Evolutionary conservation across 345 rosid genomes (phyloP), one percentile per base, ranked within the genome.

Genomic region (Salix caprea): DNA sequence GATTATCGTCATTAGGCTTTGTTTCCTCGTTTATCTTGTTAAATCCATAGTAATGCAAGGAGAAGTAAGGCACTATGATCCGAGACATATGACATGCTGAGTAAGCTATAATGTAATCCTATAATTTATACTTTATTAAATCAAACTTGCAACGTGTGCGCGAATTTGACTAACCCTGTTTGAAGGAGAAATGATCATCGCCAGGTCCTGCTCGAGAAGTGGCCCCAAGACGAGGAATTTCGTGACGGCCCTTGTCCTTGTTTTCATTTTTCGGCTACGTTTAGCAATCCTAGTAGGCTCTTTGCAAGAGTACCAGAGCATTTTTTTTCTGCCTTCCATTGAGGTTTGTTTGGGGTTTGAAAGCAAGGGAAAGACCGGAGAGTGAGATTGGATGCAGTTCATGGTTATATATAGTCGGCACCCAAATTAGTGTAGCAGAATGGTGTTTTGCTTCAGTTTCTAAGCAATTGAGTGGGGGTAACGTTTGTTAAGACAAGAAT

Each of bases 21-120:
- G 76, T 61, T 13, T 75, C 86, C 62, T 82, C 65, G 6, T 46
- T 68, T 23, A 44, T 56, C 70, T 79, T 36, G 72, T 84, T 81
- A 28, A 70, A 62, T 60, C 70, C 78, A 40, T 40, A 10, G 24
- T 58, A 62, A 48, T 77, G 58, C 82, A 79, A 83, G 81, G 80
- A 70, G 37, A 87, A 89, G 82, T 26, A 82, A 68, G 7, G 81
- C 86, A 66, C 92, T 87, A 89, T 13, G 23, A 65, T 68, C 37
- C 12, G 34, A 26, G 42, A 16, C 4, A 39, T 30, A 42, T n/a
- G 18, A 58, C 16, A 28, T 15, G 39, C n/a, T 5, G 1, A 76
- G 16, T 40, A 18, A 37, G 15, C 39, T 23, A 23, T 2, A 8
- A 39, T 39, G 40, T 39, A 11, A 32, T 15, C 23, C n/a, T 32